Base-by-base conservation (phyloP, 2,329 filamentous ascomycete genomes). In the Pyricularia grisea region DNA sequence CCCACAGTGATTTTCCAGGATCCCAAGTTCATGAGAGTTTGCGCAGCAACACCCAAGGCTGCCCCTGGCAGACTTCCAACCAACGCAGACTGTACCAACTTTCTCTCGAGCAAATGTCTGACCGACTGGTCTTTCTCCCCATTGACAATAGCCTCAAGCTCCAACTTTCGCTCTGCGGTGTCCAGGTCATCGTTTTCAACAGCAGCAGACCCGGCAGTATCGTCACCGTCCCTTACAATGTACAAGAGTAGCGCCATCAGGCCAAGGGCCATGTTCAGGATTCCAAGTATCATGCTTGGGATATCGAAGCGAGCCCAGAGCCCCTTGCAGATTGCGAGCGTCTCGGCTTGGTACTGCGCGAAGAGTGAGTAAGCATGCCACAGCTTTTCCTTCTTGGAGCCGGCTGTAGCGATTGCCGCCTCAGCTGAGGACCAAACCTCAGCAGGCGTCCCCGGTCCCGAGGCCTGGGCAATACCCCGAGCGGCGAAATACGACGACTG, bases 281-380 rank as follows among this genome's bases (percentile, higher is more conserved):
- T 88, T 65, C 95, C 95, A 71, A 91, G 84, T 17, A 90, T 75
- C 93, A 99, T 99, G 76, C 90, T 92, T 2, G 88, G 84, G 25
- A 97, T 83, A 77, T 99, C 93, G 73, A 99, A 99, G 50, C 92
- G 88, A 27, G 95, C 93, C 95, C 95, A 99, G 20, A 98, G 82
- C 58, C 85, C 86, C 76, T 93, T 92, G 81, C 92, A 98, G 14
- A 94, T 85, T 31, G 83, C 83, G 64, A 99, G 82, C 0, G 91
- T 97, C 75, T 92, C 88, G 33, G 83, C 82, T 77, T 97, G 93
- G 76, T 97, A 98, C 12, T 84, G 82, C 20, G 84, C 81, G 75
- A 92, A 94, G 0, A 89, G 86, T 2, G 84, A 72, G 73, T 87
- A 88, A 0, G 82, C 76, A 9, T 79, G 70, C 74, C 74, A 77